Evolutionary conservation across 345 rosid species (phyloP), one percentile per base, ranked within the genome.

Genomic region (Melaleuca quinquenervia): DNA sequence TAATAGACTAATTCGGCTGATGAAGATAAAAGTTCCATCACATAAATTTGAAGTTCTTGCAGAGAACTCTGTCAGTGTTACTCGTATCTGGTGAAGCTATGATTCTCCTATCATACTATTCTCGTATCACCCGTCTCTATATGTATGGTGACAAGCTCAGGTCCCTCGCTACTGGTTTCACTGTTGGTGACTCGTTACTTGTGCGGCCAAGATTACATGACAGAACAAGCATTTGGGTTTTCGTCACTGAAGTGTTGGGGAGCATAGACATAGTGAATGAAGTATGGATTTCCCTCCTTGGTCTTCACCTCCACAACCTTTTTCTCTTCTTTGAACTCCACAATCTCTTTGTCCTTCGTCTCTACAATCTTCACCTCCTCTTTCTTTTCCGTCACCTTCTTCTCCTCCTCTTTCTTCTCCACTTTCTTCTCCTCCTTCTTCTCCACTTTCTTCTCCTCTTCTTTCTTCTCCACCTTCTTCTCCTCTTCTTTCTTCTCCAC

Each of bases 231-330:
- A 84, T 96, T 91, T 36, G 99, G 99, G 87, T 96, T 96, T 89
- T 96, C 97, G 88, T 96, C 98, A 85, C 99, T 96, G 83, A 96
- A 96, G 85, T 91, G 85, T 75, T 94, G 98, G 51, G 99, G 97
- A 87, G 97, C 95, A 24, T 96, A 94, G 74, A 92, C 95, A 64
- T 94, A 94, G 85, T 94, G 98, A 83, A 96, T 82, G 70, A 96
- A 92, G 86, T 95, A 96, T 11, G 99, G 97, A 86, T 85, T 84
- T 48, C 87, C 87, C 84, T 94, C 96, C 84, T 85, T 93, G 58
- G 86, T 89, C 84, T 89, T 91, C 10, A 82, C 92, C 88, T 91
- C 94, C 53, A 88, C 93, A 64, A 87, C 51, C 48, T 84, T 91
- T 6, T 84, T 88, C 83, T 62, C 90, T 84, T 88, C 88, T 90